These are phyloP conservation scores for Leccinellum rugosiceps DNA, from an alignment of 768 basidiomycete genomes.

Conservation along the genomic window DNA sequence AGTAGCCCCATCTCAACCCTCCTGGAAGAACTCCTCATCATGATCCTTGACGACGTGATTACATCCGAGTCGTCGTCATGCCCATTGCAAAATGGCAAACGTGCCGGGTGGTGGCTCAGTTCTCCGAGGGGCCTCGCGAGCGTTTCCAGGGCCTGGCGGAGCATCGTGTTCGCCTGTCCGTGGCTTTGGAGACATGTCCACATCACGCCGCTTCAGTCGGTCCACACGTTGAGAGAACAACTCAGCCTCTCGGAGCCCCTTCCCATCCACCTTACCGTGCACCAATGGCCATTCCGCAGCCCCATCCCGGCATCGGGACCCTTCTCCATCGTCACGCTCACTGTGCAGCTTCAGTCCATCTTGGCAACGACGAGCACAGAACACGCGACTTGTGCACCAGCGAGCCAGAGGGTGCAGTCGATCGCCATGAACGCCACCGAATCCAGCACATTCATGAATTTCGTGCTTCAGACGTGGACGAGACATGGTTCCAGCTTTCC, in stretches of 20 bases:
- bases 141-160: constrained; percentile 16
- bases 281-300: constrained; percentile 20
- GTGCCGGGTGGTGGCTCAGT: neutral
- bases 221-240: constrained; percentile 12
- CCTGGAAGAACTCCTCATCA: constrained; percentile 20
- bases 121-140: constrained; percentile 14
- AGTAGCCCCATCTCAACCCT: constrained; percentile 8
- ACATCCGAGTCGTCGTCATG: constrained; percentile 6
- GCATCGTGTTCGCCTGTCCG: constrained; percentile 15
- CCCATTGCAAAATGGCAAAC: neutral
- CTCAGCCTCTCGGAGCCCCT: constrained; percentile 11
- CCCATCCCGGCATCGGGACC: constrained; percentile 2
- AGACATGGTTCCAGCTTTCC: constrained; percentile 13
- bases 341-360: constrained; percentile 15
- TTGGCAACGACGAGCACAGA: constrained; percentile 3
- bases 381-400: neutral
- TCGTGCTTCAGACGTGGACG: constrained; percentile 19
- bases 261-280: constrained; percentile 12
- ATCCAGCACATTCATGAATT: constrained; percentile 15
- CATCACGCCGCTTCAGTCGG: constrained; percentile 13
- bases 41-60: constrained; percentile 20
- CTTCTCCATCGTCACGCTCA: constrained; percentile 14
- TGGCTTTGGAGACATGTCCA: constrained; percentile 20
- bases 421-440: constrained; percentile 16
- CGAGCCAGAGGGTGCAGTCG: constrained; percentile 13